Base-by-base conservation (phyloP, 257 asterid species). In the Parsonsia alboflavescens region DNA sequence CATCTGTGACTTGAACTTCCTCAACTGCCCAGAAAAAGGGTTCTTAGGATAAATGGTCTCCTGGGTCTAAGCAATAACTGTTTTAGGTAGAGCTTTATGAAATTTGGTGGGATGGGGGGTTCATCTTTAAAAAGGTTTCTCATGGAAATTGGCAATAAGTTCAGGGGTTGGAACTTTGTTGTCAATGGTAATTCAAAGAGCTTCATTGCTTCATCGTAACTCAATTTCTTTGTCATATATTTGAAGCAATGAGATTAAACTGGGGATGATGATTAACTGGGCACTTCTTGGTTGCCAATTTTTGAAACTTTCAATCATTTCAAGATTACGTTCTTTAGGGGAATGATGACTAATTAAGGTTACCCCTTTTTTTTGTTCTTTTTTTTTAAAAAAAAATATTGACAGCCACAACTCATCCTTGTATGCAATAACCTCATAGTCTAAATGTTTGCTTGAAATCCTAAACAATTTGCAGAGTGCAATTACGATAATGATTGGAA, bases 401-500 rank as follows among this genome's bases (percentile, higher is more conserved):
- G 15, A 46, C 52, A 5, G n/a, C n/a, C 15, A 46, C 52, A 46
- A 46, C 15, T 46, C 10, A 33, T 15, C 6, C 52, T 66, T 56
- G 10, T 26, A 71, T 66, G 61, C 46, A 42, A 42, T 42, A 26
- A 8, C 30, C 16, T 30, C 54, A 24, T 5, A 15, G 46, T 63
- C 69, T 63, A n/a, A 33, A 36, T 30, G 46, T 13, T n/a, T n/a
- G n/a, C 28, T 75, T 54, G n/a, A 66, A 5, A 22, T 28, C 6
- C 71, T 58, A 46, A 65, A 76, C 70, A 36, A 62, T 68, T 19
- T 73, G 83, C 90, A 92, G 97, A 90, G 56, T 73, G 97, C 97
- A 71, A 86, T 92, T 72, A 96, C 97, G 42, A 82, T 92, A 58
- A 74, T 92, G 41, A 88, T 92, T 45, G 97, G 97, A 76, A 87